Percentiles rank a stretch among this genome's conserved stretches.
These are phyloP conservation scores for Wallacemonas rigidus DNA, from an alignment of 208 protist genomes.

Conservation along the genomic window DNA sequence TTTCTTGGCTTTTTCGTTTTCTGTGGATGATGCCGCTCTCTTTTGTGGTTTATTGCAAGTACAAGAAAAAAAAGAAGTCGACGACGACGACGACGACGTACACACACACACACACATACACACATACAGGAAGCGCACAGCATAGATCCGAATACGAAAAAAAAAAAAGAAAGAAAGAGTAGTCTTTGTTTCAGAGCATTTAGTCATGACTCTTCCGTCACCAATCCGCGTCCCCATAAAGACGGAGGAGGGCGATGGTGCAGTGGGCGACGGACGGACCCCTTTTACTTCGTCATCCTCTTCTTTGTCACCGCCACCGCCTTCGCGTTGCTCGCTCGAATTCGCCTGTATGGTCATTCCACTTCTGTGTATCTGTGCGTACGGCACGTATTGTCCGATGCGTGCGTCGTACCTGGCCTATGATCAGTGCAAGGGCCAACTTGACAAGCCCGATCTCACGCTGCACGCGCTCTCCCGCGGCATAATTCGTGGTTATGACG, in stretches of 20 bases:
- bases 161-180: no score
- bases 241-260: not conserved
- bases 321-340: not conserved
- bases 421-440: not conserved
- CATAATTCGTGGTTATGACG: conserved; percentile 21
- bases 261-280: not conserved
- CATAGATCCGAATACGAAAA: no score
- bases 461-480: not conserved
- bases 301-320: not conserved
- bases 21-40: not conserved
- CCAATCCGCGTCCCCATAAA: conserved; percentile 3
- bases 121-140: no score
- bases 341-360: not conserved
- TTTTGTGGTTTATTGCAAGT: not conserved
- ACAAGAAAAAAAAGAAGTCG: not conserved
- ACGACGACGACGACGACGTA: not conserved
- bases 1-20: not conserved
- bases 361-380: not conserved
- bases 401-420: conserved; percentile 7
- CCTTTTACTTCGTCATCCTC: not conserved
- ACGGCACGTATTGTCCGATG: not conserved
- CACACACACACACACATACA: no score
- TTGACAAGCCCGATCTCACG: conserved; percentile 12
- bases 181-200: not conserved
- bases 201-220: conserved; percentile 1